Percentiles rank a stretch among this genome's conserved stretches.
Evolutionary conservation across 2,329 filamentous ascomycete genomes (phyloP).

Genomic region (Thelonectria rubi): DNA sequence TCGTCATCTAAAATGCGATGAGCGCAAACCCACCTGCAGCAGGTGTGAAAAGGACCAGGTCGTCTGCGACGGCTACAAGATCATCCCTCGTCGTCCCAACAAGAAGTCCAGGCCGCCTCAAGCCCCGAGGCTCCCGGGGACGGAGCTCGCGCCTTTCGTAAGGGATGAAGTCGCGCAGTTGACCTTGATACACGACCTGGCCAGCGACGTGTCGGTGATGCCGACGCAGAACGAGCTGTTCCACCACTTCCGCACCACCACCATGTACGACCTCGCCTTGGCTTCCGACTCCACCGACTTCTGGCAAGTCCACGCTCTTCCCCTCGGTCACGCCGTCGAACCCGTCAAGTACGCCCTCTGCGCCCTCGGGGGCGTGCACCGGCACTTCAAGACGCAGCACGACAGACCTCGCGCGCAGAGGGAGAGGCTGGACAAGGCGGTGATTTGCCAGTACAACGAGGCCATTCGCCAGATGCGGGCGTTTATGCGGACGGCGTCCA

Average conservation of each 20-base stretch:
- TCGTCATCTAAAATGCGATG: not conserved
- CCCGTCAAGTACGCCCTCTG: conserved; percentile 14
- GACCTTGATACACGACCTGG: not conserved
- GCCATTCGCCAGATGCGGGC: conserved; percentile 9
- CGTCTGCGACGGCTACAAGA: not conserved
- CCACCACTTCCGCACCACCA: conserved; percentile 7
- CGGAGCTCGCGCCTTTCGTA: not conserved
- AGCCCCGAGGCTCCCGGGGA: not conserved
- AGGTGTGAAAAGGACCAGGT: not conserved
- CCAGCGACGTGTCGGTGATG: not conserved
- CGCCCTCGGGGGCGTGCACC: conserved; percentile 6
- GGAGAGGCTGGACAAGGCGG: conserved; percentile 2
- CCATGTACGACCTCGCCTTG: conserved; percentile 4
- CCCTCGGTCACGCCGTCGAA: conserved; percentile 2
- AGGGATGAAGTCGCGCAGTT: not conserved
- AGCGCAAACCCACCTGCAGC: not conserved
- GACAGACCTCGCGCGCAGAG: not conserved
- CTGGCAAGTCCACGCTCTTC: conserved; percentile 9
- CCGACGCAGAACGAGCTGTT: conserved; percentile 3
- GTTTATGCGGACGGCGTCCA: not conserved
- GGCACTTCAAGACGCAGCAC: conserved; percentile 7
- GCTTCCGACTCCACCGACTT: conserved; percentile 2
- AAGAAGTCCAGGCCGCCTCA: not conserved
- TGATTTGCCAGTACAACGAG: conserved; percentile 11
- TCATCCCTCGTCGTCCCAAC: not conserved